phyloP scores from a whole-genome alignment of 1,284 basidiomycete genomes.

The Abortiporus biennis region DNA sequence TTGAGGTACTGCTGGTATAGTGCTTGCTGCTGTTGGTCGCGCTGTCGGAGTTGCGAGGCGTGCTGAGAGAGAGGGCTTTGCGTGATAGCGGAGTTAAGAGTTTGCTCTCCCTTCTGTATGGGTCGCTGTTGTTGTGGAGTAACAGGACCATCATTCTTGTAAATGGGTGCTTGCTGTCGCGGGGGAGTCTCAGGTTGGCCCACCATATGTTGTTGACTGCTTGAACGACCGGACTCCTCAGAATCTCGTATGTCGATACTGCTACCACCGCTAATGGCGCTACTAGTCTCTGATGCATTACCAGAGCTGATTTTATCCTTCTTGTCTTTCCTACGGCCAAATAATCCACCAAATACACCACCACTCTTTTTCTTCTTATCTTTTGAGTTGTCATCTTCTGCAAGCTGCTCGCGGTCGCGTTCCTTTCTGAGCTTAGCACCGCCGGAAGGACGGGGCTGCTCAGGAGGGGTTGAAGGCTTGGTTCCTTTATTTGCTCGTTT shows the following conservation, averaged over 20 bases:
- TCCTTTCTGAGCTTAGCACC: slow-evolving; percentile 65
- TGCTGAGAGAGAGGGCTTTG: slow-evolving; percentile 32
- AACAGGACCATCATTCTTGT: slow-evolving; percentile 19
- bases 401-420: slow-evolving; percentile 29
- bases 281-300: slow-evolving; percentile 23
- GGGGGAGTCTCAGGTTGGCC: slow-evolving; percentile 41
- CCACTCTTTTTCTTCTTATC: slow-evolving; percentile 54
- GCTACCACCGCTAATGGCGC: slow-evolving; percentile 18
- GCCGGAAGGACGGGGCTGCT: slow-evolving; percentile 14
- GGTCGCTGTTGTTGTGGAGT: slow-evolving; percentile 23
- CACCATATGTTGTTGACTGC: slow-evolving; percentile 28
- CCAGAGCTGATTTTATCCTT: slow-evolving; percentile 54
- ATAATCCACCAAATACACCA: slow-evolving; percentile 67
- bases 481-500: slow-evolving; percentile 41
- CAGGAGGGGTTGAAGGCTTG: slow-evolving; percentile 10
- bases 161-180: slow-evolving; percentile 36
- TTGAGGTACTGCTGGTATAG: slow-evolving; percentile 86
- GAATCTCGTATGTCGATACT: slow-evolving; percentile 31
- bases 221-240: slow-evolving; percentile 49
- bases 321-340: slow-evolving; percentile 75
- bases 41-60: slow-evolving; percentile 71
- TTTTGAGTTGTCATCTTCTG: slow-evolving; percentile 38
- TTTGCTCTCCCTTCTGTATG: slow-evolving; percentile 23
- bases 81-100: slow-evolving; percentile 9
- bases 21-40: slow-evolving; percentile 84